Base-by-base conservation (phyloP, 164 flowering plant species). In the Nelumbo lutea region DNA sequence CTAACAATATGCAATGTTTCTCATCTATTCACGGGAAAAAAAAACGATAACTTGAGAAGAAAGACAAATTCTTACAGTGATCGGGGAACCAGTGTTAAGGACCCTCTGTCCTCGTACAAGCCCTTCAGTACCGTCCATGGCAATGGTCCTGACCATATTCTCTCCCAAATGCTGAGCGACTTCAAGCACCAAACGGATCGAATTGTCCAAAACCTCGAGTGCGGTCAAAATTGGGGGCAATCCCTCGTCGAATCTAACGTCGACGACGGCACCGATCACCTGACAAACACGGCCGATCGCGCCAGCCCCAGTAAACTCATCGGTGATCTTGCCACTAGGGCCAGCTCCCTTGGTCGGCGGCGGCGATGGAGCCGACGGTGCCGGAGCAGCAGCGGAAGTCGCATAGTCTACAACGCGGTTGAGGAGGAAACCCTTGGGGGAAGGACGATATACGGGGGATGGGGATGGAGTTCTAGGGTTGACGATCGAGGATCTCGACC, bases 41-140 rank as follows among this genome's bases (percentile, higher is more conserved):
- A 14, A 42, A 41, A 60, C 1, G 1, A 11, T 2, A 60, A 2
- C 5, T 1, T 38, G n/a, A 42, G 6, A 55, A 48, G 38, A 27
- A 27, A 50, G 3, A 47, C 10, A 39, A 38, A 7, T 14, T 6
- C 77, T 62, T 74, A 83, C 87, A 67, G 79, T 82, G 78, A 82
- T 84, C 0, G 87, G 87, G 56, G 82, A 82, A 43, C 85, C 87
- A 43, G 83, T 80, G 61, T 84, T 84, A 42, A 84, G 79, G 42
- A 84, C 87, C 44, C 72, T 64, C 67, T 82, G 84, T 39, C 87
- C 87, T 0, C 87, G 66, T 39, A 82, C 84, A 57, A 84, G 78
- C 11, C 85, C 87, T 60, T 84, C 85, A 45, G 84, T 81, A 8
- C 81, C 84, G 44, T 79, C 86, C 82, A 83, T 81, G 69, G 84